Evolutionary conservation across 306 rosid genomes (phyloP), one percentile per base, ranked within the genome.

Genomic region (Sphenostylis stenocarpa): DNA sequence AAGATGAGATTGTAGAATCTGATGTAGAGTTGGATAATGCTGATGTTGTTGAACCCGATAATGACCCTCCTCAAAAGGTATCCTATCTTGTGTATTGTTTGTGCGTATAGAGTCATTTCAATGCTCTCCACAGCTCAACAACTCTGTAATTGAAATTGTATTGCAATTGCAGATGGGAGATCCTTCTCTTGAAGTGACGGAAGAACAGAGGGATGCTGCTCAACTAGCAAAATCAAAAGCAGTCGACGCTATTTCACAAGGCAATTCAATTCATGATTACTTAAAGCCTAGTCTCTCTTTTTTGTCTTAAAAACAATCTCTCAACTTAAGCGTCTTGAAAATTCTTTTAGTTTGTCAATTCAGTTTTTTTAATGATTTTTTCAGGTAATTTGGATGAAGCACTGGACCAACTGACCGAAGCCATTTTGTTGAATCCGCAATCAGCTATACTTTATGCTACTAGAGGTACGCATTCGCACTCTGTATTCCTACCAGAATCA

Each of bases 401-500:
- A n/a, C 77, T 89, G n/a, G 87, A 83, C 77, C 84, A 75, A 79
- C 88, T 93, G 55, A 93, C 98, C 0, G 83, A 89, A 89, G 95
- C 95, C 72, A 81, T 93, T 66, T 81, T 86, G 85, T 85, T 89
- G 84, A 91, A 93, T 83, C 95, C 96, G 3, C 83, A 74, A 61
- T 93, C 98, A 33, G 86, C 98, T 47, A 93, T 93, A 82, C 85
- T 86, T 43, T 88, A 89, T 91, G 96, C 91, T 31, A 84, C 91
- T 66, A 85, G 96, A 93, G 98, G 98, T 93, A 60, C 74, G 20
- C 19, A 33, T 8, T 34, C 6, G 33, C 5, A 16, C 3, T 52
- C 28, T 49, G 67, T 38, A 24, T 53, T 69, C n/a, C 36, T 15
- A 29, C 43, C 21, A 17, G 24, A 71, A 55, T 34, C 26, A 17